Conservation (phyloP, 768 basidiomycete species). For the Candolleomyces efflorescens region DNA sequence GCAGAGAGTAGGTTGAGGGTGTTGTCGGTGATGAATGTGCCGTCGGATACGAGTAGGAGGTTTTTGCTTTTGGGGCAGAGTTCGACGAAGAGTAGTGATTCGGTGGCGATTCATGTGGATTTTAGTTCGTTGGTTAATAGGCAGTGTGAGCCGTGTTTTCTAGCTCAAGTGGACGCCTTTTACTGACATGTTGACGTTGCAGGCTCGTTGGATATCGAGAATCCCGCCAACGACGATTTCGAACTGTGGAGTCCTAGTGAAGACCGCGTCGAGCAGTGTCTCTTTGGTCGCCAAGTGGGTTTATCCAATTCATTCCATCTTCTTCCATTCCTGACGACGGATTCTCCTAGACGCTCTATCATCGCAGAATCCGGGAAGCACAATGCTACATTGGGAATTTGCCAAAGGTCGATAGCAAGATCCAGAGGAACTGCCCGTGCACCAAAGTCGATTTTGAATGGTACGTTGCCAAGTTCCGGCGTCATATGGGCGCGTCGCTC, state of each 20-base stretch:
- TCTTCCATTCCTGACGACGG: not conserved
- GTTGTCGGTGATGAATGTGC: constrained; percentile 77
- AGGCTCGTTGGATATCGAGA: constrained; percentile 67
- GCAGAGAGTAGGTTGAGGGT: constrained; percentile 70
- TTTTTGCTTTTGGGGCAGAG: constrained; percentile 78
- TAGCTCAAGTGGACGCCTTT: too few species aligned
- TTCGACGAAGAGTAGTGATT: constrained; percentile 23
- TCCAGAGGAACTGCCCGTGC: constrained; percentile 75
- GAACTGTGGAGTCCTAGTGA: constrained; percentile 96
- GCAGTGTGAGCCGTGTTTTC: constrained; percentile 83
- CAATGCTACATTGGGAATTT: constrained; percentile 83
- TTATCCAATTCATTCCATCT: not conserved
- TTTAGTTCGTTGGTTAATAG: constrained; percentile 72
- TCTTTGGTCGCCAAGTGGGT: constrained; percentile 86
- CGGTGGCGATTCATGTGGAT: constrained; percentile 81
- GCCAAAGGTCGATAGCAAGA: constrained; percentile 44
- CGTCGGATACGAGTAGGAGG: constrained; percentile 83
- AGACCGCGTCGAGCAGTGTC: constrained; percentile 78
- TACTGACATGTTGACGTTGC: not conserved
- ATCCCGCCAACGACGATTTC: constrained; percentile 88
- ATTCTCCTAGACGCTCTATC: constrained; percentile 70
- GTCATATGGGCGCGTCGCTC: not conserved
- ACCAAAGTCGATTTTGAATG: constrained; percentile 85
- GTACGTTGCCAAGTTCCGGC: constrained; percentile 46
- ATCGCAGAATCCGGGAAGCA: constrained; percentile 73